phyloP scores from a whole-genome alignment of 345 rosid genomes.

The Clausena lansium region DNA sequence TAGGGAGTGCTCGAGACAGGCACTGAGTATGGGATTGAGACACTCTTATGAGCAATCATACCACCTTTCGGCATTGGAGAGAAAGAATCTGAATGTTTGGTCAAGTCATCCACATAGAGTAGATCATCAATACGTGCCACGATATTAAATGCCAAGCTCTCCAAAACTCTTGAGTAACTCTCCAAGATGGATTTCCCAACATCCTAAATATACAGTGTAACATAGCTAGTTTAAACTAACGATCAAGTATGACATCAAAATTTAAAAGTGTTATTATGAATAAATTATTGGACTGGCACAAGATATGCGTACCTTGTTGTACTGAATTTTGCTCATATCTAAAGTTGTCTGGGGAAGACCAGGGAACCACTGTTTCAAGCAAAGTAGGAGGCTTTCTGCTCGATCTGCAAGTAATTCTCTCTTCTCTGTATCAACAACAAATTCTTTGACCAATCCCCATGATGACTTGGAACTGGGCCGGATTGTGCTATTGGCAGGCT shows the following conservation, averaged over 20 bases:
- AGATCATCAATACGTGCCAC: conserved; percentile 90
- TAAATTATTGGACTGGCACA: neutral
- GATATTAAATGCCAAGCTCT: conserved; percentile 88
- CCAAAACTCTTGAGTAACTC: conserved; percentile 91
- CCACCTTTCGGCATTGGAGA: conserved; percentile 53
- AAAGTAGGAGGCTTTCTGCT: conserved; percentile 81
- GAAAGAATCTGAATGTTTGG: conserved; percentile 68
- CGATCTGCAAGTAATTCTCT: conserved; percentile 80
- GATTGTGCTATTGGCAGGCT: conserved; percentile 39
- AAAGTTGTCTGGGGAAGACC: conserved; percentile 91
- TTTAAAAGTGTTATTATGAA: neutral
- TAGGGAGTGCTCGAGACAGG: conserved; percentile 53
- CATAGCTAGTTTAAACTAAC: neutral
- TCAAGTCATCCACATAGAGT: conserved; percentile 79
- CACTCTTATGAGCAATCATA: conserved; percentile 44
- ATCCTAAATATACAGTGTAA: conserved; percentile 43
- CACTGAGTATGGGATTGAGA: conserved; percentile 44
- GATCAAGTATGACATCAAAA: neutral
- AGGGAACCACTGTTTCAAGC: conserved; percentile 86
- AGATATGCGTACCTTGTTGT: conserved; percentile 58
- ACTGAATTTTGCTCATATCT: conserved; percentile 97
- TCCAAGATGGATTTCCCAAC: conserved; percentile 92
- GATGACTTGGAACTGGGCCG: conserved; percentile 66
- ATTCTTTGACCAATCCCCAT: conserved; percentile 89
- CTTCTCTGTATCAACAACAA: conserved; percentile 84